A percentile compares a stretch with the other conserved stretches of the same genome.
phyloP scores from a whole-genome alignment of 2,329 filamentous ascomycete species.

The Tolypocladium tropicale region DNA sequence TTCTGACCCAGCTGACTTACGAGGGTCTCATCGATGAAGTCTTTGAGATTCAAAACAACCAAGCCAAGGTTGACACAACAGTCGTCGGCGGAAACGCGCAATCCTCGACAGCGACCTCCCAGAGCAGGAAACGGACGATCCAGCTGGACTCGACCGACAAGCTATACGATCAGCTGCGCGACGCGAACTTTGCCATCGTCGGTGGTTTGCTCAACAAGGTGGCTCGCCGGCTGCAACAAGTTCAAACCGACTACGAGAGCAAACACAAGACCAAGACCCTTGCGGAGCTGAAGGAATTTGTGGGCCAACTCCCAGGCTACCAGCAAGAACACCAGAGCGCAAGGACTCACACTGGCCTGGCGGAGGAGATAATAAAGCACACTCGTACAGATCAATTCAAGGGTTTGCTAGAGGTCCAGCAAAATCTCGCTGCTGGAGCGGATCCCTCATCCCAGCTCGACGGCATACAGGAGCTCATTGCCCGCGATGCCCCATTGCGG shows the following conservation, averaged over 20 bases:
- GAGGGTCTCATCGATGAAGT: conserved; percentile 92
- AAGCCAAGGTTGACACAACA: conserved; percentile 84
- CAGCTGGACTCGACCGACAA: conserved; percentile 82
- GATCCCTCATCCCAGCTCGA: conserved; percentile 87
- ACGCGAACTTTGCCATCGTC: conserved; percentile 92
- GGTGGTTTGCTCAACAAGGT: conserved; percentile 83
- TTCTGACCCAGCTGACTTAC: conserved; percentile 93
- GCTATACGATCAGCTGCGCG: conserved; percentile 76
- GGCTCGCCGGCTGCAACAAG: conserved; percentile 70
- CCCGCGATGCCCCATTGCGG: conserved; percentile 70
- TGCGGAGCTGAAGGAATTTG: conserved; percentile 86
- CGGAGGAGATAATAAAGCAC: conserved; percentile 90
- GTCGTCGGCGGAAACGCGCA: conserved; percentile 69
- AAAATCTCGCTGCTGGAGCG: conserved; percentile 83
- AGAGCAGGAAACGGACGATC: conserved; percentile 74
- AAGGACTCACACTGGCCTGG: conserved; percentile 84
- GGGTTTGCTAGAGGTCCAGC: conserved; percentile 82
- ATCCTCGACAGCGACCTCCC: conserved; percentile 42
- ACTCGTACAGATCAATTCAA: conserved; percentile 86
- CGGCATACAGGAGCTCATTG: conserved; percentile 87
- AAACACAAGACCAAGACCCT: conserved; percentile 81
- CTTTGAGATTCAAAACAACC: conserved; percentile 84
- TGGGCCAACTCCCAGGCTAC: conserved; percentile 84
- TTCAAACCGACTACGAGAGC: conserved; percentile 83
- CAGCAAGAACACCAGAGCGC: conserved; percentile 89